Base-by-base conservation (phyloP, 2,329 filamentous ascomycete species). In the Fusarium coicis region DNA sequence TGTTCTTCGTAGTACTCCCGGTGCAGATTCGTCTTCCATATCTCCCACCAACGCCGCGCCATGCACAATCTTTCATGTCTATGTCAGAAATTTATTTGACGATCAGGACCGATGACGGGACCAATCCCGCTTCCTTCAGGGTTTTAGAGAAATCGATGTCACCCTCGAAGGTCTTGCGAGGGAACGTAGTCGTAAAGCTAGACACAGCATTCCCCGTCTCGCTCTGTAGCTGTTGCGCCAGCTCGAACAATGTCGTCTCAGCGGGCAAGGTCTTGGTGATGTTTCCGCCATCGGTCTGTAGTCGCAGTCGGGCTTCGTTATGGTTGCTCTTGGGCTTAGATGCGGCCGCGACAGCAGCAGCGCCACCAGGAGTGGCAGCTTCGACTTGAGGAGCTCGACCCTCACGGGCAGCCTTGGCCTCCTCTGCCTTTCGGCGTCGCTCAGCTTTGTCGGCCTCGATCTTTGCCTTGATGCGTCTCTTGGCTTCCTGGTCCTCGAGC, bases 381-480 rank as follows among this genome's bases (percentile, higher is more conserved):
- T 80, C 77, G 14, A 79, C 75, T 26, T 88, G 86, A 30, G 84
- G 81, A 21, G 85, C 84, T 60, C 89, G 87, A n/a, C 96, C 95
- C 75, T 95, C 93, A n/a, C 96, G 89, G 62, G 90, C 90, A 2
- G 95, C 95, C 84, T 96, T 97, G 76, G 94, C 93, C 64, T 90
- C 87, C 79, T 97, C 96, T 7, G 94, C 92, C 81, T 96, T 97
- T 73, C 92, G 88, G 73, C 93, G 91, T 60, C 96, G 91, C 78
- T 96, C 95, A 76, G 94, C 93, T 86, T 97, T 98, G 85, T 98
- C 95, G 19, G 93, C 95, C 76, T 96, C 95, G 73, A 99, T 97
- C 87, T 95, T 95, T 63, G 94, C 95, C 84, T 95, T 92, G 81
- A 98, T 96, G 40, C 93, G 90, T 83, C 92, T 93, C 86, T 96